Percentiles rank a stretch among this genome's conserved stretches.
phyloP scores from a whole-genome alignment of 2,329 filamentous ascomycete species.

The Stachybotrys chlorohalonatus region DNA sequence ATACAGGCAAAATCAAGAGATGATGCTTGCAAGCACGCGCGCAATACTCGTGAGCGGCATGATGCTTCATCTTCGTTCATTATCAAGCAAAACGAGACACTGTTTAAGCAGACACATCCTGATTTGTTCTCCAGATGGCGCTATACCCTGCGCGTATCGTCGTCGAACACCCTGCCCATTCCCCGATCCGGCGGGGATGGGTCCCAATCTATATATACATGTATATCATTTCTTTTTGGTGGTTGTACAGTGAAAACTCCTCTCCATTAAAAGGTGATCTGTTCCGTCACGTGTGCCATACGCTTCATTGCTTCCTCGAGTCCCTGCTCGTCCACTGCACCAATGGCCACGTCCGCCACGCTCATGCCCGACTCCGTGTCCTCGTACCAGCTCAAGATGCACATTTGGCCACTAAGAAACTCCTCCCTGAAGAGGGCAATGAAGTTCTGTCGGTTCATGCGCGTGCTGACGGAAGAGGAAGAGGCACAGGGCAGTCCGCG shows the following conservation, averaged over 20 bases:
- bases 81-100: too few species aligned
- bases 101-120: too few species aligned
- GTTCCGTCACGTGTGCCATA: slow-evolving; percentile 15
- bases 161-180: too few species aligned
- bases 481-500: slow-evolving; percentile 16
- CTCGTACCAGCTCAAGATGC: slow-evolving; percentile 23
- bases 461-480: slow-evolving; percentile 16
- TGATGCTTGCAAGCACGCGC: too few species aligned
- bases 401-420: slow-evolving; percentile 17
- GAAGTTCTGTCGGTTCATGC: slow-evolving; percentile 13
- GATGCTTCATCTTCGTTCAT: too few species aligned
- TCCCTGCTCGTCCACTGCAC: slow-evolving; percentile 13
- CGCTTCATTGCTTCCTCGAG: slow-evolving; percentile 12
- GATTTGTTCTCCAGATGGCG: too few species aligned
- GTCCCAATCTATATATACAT: not conserved
- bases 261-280: slow-evolving; percentile 16
- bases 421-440: slow-evolving; percentile 12
- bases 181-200: too few species aligned
- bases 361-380: slow-evolving; percentile 14
- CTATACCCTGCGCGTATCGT: too few species aligned
- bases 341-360: slow-evolving; percentile 20
- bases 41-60: too few species aligned
- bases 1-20: too few species aligned
- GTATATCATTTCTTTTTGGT: not conserved
- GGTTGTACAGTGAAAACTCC: too few species aligned